Evolutionary conservation across 768 basidiomycete genomes (phyloP).

Genomic region (Fibroporia radiculosa): DNA sequence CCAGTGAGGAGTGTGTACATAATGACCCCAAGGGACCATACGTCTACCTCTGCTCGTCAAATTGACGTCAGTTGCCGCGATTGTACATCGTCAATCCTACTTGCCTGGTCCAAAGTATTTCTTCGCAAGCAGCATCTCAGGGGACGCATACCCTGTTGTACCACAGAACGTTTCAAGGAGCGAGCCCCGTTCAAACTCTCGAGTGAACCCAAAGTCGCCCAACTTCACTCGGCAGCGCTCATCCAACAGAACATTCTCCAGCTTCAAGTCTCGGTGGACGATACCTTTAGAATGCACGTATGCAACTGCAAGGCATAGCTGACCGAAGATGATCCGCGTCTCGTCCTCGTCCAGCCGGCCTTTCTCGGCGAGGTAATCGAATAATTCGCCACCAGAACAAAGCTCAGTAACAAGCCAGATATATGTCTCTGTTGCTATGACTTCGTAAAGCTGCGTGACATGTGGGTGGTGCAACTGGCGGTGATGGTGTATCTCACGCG

Average conservation of each 20-base stretch:
- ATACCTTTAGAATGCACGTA: constrained; percentile 90
- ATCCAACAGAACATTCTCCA: constrained; percentile 91
- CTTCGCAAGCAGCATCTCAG: constrained; percentile 83
- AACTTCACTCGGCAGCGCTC: constrained; percentile 88
- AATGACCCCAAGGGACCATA: constrained; percentile 93
- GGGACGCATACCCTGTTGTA: constrained; percentile 89
- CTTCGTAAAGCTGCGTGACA: constrained; percentile 93
- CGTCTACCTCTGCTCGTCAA: constrained; percentile 67
- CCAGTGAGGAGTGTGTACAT: constrained; percentile 86
- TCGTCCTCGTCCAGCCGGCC: constrained; percentile 83
- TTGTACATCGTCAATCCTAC: neutral
- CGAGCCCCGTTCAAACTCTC: constrained; percentile 74
- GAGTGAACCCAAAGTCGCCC: constrained; percentile 91
- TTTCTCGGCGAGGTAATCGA: constrained; percentile 96
- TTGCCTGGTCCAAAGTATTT: constrained; percentile 86
- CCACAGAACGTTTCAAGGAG: constrained; percentile 94
- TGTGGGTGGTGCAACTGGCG: constrained; percentile 94
- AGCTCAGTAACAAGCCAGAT: constrained; percentile 99
- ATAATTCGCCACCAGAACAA: constrained; percentile 94
- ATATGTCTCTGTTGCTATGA: constrained; percentile 90
- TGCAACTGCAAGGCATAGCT: constrained; percentile 87
- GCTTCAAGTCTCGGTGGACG: constrained; percentile 93
- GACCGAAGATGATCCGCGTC: constrained; percentile 86
- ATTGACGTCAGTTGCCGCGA: neutral
- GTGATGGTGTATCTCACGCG: constrained; percentile 98